Evolutionary conservation across 306 rosid species (phyloP).

Genomic region (Chamaecrista fasciculata): DNA sequence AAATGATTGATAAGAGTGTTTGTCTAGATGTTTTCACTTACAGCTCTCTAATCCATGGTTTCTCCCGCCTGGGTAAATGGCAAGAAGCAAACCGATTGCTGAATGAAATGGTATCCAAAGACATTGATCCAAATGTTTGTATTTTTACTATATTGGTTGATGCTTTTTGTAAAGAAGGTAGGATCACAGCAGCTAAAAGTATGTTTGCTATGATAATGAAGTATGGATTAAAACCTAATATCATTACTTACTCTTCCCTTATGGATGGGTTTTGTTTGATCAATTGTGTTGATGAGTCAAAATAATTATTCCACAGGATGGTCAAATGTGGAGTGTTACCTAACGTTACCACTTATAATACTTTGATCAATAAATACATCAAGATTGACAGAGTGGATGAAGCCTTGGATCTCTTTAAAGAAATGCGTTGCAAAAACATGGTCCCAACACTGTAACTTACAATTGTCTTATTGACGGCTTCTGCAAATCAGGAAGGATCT

Average conservation of each 20-base stretch:
- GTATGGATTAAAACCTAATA: background rate
- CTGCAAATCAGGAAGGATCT: background rate
- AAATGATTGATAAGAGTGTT: constrained; percentile 10
- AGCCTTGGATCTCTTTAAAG: background rate
- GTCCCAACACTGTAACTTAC: background rate
- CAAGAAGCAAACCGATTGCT: constrained; percentile 16
- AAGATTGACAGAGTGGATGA: background rate
- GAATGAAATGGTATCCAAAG: constrained; percentile 6
- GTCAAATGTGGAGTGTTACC: background rate
- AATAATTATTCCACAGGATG: background rate
- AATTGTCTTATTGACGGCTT: background rate
- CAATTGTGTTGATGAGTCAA: background rate
- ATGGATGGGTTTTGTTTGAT: constrained; percentile 16
- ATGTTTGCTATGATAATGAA: background rate
- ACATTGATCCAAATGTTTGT: background rate
- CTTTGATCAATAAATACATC: background rate
- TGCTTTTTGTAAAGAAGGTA: background rate
- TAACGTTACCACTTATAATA: background rate
- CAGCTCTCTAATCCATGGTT: background rate
- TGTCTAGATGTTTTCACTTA: background rate
- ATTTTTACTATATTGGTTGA: constrained; percentile 6
- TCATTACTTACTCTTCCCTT: background rate
- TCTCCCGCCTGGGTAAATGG: background rate
- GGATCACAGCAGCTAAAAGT: background rate
- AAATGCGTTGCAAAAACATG: background rate